Evolutionary conservation across 1,284 basidiomycete species (phyloP), one percentile per base, ranked within the genome.

Genomic region (Phylloporus sp.): DNA sequence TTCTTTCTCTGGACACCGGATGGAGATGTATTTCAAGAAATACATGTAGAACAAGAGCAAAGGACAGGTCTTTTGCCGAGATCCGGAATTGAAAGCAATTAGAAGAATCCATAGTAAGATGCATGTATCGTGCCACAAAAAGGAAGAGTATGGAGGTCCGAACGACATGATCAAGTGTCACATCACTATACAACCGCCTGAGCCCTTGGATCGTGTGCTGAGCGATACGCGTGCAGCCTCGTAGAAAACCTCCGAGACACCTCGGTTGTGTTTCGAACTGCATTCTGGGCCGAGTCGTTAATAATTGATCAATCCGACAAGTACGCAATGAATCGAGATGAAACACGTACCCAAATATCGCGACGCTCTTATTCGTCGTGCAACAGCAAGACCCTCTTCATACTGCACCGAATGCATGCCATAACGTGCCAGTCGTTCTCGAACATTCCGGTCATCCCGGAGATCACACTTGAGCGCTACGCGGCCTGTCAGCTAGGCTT

Each of bases 391-490:
- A 0, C 96, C 96, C 75, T 97, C 91, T 72, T 98, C 94, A 74
- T 98, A 99, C 73, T 94, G 88, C 20, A 97, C 90, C 1, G 93
- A 87, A 70, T 89, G 89, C 72, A 85, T 82, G 2, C 89, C 89
- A 73, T 89, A 88, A 68, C 90, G 87, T 60, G 87, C 86, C 57
- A 97, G 84, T 62, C 91, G 88, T 60, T 93, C 91, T 75, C 85
- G 85, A 25, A 91, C 86, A 5, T 83, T 81, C 12, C 83, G 84
- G 74, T 98, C 94, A 68, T 96, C 94, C 66, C 97, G 86, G 45
- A 98, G 85, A 80, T 99, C 97, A 76, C 97, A 99, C 83, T 99
- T 99, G 60, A 97, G 85, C 5, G 97, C 96, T 96, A 62, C 65
- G 63, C 43, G 45, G 55, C 25, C 12, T 17, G 66, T 74, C 62